phyloP scores from a whole-genome alignment of 805 yeast species.

The Metschnikowia vanudenii region DNA sequence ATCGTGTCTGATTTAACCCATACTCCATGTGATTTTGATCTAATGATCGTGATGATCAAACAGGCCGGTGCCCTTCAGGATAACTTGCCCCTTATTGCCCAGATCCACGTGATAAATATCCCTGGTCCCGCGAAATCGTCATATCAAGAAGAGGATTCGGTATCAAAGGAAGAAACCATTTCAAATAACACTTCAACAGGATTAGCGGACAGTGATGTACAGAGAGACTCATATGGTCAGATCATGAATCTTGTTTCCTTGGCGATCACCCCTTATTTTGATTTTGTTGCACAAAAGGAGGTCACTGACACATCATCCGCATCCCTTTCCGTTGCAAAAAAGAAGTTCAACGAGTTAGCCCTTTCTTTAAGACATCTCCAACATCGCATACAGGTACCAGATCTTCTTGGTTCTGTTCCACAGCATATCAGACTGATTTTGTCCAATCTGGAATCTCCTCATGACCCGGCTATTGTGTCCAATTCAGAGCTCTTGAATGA shows the following conservation, averaged over 20 bases:
- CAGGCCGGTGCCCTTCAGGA: conserved; percentile 10
- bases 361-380: conserved; percentile 65
- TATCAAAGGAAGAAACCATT: background rate
- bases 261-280: conserved; percentile 72
- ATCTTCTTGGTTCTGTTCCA: conserved; percentile 52
- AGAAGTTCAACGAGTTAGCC: conserved; percentile 66
- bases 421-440: conserved; percentile 36
- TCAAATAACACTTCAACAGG: background rate
- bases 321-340: conserved; percentile 32
- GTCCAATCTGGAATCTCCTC: conserved; percentile 28
- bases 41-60: conserved; percentile 14
- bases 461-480: conserved; percentile 19
- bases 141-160: background rate
- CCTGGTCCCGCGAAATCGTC: conserved; percentile 6
- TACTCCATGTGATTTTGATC: conserved; percentile 3
- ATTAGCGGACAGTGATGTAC: background rate
- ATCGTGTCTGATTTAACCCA: conserved; percentile 9
- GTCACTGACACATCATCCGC: conserved; percentile 9
- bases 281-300: conserved; percentile 33
- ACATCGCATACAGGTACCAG: conserved; percentile 67
- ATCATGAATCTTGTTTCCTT: conserved; percentile 57
- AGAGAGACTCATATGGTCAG: conserved; percentile 8
- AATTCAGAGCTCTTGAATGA: conserved; percentile 63
- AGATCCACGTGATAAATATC: conserved; percentile 18
- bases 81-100: conserved; percentile 10